A percentile compares a stretch with the other conserved stretches of the same genome.
Conservation (phyloP, 2,329 filamentous ascomycete species). For the Colletotrichum sp. region DNA sequence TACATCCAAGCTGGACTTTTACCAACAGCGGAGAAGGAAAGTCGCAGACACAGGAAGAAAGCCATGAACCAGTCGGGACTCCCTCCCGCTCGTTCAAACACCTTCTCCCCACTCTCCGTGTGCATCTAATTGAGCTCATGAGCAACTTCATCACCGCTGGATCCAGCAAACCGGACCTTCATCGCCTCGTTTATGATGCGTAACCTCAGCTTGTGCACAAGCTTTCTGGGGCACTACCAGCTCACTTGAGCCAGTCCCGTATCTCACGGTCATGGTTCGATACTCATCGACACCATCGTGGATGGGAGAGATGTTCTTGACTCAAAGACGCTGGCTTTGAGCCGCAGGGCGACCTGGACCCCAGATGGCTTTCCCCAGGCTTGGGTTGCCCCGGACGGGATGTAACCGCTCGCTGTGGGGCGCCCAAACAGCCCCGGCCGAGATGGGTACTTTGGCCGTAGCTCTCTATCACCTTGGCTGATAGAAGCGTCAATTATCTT, state of each 20-base stretch:
- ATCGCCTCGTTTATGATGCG: neutral
- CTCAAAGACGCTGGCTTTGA: neutral
- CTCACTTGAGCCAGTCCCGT: neutral
- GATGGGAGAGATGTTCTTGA: neutral
- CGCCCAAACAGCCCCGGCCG: neutral
- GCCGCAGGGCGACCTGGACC: neutral
- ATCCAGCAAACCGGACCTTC: neutral
- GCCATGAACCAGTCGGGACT: neutral
- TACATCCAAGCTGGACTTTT: neutral
- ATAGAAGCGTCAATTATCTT: neutral
- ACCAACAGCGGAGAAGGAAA: neutral
- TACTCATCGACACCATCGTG: neutral
- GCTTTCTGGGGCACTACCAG: neutral
- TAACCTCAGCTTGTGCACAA: neutral
- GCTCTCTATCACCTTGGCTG: neutral
- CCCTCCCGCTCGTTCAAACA: neutral
- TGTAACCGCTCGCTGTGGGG: neutral
- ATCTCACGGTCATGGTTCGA: neutral
- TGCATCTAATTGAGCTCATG: neutral
- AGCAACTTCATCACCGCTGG: fast-evolving
- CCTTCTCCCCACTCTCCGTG: fast-evolving
- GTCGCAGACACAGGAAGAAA: neutral
- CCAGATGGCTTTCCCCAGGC: neutral
- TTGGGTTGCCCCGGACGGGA: neutral
- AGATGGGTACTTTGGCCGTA: neutral